Evolutionary conservation across 2,329 filamentous ascomycete species (phyloP), one percentile per base, ranked within the genome.

Genomic region (Aspergillus floridensis): DNA sequence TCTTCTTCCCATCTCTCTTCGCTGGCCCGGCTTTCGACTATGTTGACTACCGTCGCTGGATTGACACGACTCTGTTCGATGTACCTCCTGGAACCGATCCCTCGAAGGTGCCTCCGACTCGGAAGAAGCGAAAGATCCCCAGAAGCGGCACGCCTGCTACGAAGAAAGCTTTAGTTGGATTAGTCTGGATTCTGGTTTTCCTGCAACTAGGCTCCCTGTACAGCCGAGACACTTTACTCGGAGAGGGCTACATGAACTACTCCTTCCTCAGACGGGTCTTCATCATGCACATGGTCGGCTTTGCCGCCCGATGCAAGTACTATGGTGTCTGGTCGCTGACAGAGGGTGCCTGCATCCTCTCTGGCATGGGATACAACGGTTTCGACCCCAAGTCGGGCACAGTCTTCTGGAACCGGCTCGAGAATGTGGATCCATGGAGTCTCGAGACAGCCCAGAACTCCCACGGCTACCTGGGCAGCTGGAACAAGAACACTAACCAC

Each of bases 401-500:
- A 71, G 88, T 96, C 1, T 90, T 88, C 60, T 99, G 95, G 90
- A 88, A 96, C 71, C 87, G 93, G 29, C 80, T 98, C 19, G 89
- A 91, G 67, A 99, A 99, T 71, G 91, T 99, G 66, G 87, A 90
- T 65, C 90, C 95, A 0, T 88, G 87, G 83, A 86, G 85, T 2
- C 90, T 99, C 29, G 95, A 99, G 78, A 82, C 86, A 0, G 95
- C 93, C 1, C 93, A 97, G 77, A 99, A 98, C 74, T 90, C 91
- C n/a, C 88, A 93, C 56, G 92, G 86, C 1, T 98, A 95, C 69
- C 83, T 99, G 3, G 93, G 88, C 52, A 90, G 87, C 70, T 99
- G 95, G 95, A 99, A 99, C 76, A 96, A 97, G 80, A 98, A 98
- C 77, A 99, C 95, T 12, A 99, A 97, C 75, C 87, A 91, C 70